Conservation (phyloP, 2,329 filamentous ascomycete species). For the Botryosphaeria dothidea region DNA sequence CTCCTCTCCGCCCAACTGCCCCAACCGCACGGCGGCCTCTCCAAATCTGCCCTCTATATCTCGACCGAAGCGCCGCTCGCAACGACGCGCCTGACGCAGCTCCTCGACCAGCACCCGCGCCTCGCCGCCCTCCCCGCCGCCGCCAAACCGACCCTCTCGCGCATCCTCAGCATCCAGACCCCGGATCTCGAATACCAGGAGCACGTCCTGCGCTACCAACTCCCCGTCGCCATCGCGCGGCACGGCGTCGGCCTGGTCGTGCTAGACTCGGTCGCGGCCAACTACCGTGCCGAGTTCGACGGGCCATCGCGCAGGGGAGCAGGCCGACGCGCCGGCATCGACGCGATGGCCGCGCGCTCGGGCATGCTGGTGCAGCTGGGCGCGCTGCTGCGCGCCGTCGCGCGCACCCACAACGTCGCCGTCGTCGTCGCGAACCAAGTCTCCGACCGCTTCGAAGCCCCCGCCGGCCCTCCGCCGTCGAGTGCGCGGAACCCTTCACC, state of each 20-base stretch:
- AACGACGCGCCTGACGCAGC: conserved; percentile 77
- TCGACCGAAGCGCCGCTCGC: conserved; percentile 87
- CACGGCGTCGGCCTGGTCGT: conserved; percentile 80
- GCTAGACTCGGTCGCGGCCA: conserved; percentile 90
- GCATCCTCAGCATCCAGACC: conserved; percentile 77
- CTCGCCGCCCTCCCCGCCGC: conserved; percentile 50
- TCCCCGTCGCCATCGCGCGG: conserved; percentile 78
- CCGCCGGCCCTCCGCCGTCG: conserved; percentile 21
- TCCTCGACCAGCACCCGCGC: conserved; percentile 67
- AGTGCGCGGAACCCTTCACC: too few species aligned
- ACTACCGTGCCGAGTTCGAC: conserved; percentile 91
- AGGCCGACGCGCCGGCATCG: conserved; percentile 28
- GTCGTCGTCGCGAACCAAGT: conserved; percentile 96
- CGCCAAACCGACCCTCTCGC: conserved; percentile 66
- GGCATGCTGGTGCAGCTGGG: conserved; percentile 77
- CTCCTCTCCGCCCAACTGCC: conserved; percentile 83
- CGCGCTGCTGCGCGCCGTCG: conserved; percentile 72
- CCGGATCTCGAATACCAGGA: conserved; percentile 93
- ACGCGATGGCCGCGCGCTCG: conserved; percentile 71
- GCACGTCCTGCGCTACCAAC: conserved; percentile 89
- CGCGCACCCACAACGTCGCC: conserved; percentile 72
- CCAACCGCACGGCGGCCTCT: conserved; percentile 67
- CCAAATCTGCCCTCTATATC: conserved; percentile 81
- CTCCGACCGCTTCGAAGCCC: conserved; percentile 72
- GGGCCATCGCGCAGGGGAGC: conserved; percentile 48